These are phyloP conservation scores for Acorus calamus DNA, from an alignment of 106 monocot genomes.

Conservation along the genomic window DNA sequence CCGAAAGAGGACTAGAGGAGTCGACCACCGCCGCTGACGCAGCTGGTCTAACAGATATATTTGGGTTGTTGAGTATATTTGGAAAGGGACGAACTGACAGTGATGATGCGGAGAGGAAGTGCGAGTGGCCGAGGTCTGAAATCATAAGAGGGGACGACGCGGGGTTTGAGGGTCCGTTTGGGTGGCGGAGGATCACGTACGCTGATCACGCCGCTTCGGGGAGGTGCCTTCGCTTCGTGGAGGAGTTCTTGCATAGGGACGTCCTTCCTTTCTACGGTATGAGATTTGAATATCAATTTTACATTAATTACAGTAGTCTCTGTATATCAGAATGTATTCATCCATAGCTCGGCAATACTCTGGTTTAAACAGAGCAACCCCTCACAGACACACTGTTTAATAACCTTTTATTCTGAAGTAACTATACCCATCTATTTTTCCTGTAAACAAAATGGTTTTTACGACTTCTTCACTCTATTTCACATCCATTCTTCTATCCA, in stretches of 20 bases:
- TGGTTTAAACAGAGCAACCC: too few relatives aligned
- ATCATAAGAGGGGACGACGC: conserved; percentile 33
- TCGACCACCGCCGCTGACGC: too few relatives aligned
- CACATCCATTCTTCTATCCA: too few relatives aligned
- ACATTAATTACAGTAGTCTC: not conserved
- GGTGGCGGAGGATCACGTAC: conserved; percentile 46
- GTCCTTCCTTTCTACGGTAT: conserved; percentile 60
- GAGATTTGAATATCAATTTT: not conserved
- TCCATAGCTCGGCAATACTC: not conserved
- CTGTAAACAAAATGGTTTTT: too few relatives aligned
- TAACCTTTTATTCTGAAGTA: too few relatives aligned
- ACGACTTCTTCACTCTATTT: too few relatives aligned
- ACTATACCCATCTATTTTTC: too few relatives aligned
- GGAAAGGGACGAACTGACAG: too few relatives aligned
- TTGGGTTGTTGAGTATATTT: too few relatives aligned
- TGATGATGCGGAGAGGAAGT: conserved; percentile 18
- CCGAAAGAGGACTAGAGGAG: too few relatives aligned
- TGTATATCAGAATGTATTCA: not conserved
- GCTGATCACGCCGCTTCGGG: conserved; percentile 64
- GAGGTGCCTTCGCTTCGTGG: conserved; percentile 41
- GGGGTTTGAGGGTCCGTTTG: conserved; percentile 48
- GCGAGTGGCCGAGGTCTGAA: conserved; percentile 36
- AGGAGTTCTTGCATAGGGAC: conserved; percentile 28
- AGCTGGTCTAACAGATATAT: too few relatives aligned
- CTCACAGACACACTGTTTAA: too few relatives aligned